Evolutionary conservation across 345 rosid species (phyloP), one percentile per base, ranked within the genome.

Genomic region (Alliaria petiolata): DNA sequence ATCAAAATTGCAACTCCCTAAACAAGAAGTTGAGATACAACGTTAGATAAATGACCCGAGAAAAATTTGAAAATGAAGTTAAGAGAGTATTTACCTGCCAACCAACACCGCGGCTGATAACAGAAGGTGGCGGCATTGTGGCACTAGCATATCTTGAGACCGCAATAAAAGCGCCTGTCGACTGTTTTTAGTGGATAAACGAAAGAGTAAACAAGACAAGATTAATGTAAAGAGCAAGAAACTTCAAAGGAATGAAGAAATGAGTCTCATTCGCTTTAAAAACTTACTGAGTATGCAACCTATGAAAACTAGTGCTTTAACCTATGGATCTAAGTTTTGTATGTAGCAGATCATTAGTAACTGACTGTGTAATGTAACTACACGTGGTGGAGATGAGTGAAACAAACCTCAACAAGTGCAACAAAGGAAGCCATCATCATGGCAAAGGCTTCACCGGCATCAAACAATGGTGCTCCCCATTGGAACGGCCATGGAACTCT

Each of bases 351-450:
- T 25, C 4, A 25, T 25, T 4, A 25, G 28, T 25, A n/a, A n/a
- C n/a, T n/a, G n/a, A n/a, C n/a, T n/a, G n/a, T 45, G 36, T 49
- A 28, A 33, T 50, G 52, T 30, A 35, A 39, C 15, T 5, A 38
- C 36, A 59, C 7, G 31, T 16, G 45, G 35, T 57, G 42, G 54
- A 54, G 35, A 58, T 44, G 62, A 76, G 69, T 74, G 33, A 58
- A 40, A 71, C 78, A 72, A 34, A 56, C 62, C 62, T 56, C 99
- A 53, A 95, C 93, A 71, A 95, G 99, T 52, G 99, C 86, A 75
- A 95, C 98, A 79, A 95, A 88, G 46, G 98, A 85, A 69, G 99
- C 86, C 99, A 92, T 88, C 99, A 95, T 95, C 99, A 95, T 95
- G 70, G 99, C 98, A 82, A 95, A 95, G 59, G 96, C 96, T 86